Conservation (phyloP, 2,329 filamentous ascomycete genomes). For the Fusarium acutatum region DNA sequence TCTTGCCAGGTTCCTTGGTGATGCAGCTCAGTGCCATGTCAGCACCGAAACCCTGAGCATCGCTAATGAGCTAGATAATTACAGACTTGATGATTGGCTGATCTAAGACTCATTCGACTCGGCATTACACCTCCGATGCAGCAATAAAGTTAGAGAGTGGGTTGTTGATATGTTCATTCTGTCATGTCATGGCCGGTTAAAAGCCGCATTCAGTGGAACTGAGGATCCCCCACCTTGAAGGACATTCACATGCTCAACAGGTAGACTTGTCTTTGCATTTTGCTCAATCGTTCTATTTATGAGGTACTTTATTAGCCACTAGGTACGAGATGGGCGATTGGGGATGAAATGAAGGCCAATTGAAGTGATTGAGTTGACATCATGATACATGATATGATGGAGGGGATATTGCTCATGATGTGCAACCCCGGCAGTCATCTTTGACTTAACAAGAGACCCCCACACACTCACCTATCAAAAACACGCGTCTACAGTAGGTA, state of each 20-base stretch:
- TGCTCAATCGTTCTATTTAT: not conserved
- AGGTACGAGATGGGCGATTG: no score
- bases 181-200: slow-evolving; percentile 27
- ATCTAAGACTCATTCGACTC: not conserved
- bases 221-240: slow-evolving; percentile 2
- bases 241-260: slow-evolving; percentile 2
- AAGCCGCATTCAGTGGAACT: slow-evolving; percentile 29
- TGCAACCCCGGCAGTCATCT: slow-evolving; percentile 2
- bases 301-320: rapidly evolving
- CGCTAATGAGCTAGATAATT: slow-evolving; percentile 13
- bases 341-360: not conserved
- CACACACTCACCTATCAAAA: slow-evolving; percentile 6
- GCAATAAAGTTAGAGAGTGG: not conserved
- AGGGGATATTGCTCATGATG: slow-evolving; percentile 2
- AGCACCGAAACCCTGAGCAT: not conserved
- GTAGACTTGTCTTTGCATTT: not conserved
- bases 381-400: slow-evolving; percentile 18
- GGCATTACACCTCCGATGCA: slow-evolving; percentile 17
- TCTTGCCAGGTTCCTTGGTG: not conserved
- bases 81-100: slow-evolving; percentile 14
- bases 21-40: not conserved
- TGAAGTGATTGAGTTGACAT: not conserved
- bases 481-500: slow-evolving; percentile 16
- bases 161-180: not conserved
- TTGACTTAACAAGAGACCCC: not conserved